These are phyloP conservation scores for Pythium brassicae DNA, from an alignment of 352 stramenopile species.

Conservation along the genomic window DNA sequence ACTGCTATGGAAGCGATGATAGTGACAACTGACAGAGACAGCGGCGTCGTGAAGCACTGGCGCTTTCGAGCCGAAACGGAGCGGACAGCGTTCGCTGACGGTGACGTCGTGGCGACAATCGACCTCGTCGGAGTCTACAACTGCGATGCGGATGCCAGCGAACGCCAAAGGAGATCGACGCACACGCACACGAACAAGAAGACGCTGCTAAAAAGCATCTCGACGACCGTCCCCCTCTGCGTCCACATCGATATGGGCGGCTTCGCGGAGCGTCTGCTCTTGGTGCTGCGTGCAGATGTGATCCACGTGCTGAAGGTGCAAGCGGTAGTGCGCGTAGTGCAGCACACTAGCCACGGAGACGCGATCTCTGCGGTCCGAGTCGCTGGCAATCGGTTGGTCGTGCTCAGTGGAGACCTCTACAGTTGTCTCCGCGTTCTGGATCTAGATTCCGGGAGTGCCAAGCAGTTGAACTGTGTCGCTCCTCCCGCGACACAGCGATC, in stretches of 20 bases:
- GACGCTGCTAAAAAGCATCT: constrained; percentile 14
- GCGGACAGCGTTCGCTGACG: background rate
- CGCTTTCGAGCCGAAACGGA: constrained; percentile 12
- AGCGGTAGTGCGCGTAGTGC: constrained; percentile 28
- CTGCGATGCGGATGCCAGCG: background rate
- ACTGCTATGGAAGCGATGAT: constrained; percentile 19
- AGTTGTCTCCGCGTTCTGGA: constrained; percentile 5
- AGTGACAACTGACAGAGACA: constrained; percentile 24
- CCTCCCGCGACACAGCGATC: constrained; percentile 1
- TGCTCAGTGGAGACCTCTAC: constrained; percentile 7
- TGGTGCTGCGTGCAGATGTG: constrained; percentile 43
- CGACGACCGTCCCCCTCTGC: constrained; percentile 24
- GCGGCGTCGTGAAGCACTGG: constrained; percentile 38
- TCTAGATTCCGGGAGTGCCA: background rate
- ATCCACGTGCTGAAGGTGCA: constrained; percentile 75
- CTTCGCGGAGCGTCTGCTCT: constrained; percentile 44
- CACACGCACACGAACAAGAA: constrained; percentile 3
- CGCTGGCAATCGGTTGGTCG: constrained; percentile 11
- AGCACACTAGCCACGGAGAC: constrained; percentile 13
- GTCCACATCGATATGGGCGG: constrained; percentile 47
- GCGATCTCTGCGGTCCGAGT: constrained; percentile 16
- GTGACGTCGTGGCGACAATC: constrained; percentile 15
- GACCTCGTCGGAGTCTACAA: constrained; percentile 26
- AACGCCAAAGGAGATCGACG: constrained; percentile 10
- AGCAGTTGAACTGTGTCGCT: background rate